Percentiles rank a stretch among this genome's conserved stretches.
Conservation (phyloP, 1,139 yeast genomes). For the Suhomyces guaymorum region DNA sequence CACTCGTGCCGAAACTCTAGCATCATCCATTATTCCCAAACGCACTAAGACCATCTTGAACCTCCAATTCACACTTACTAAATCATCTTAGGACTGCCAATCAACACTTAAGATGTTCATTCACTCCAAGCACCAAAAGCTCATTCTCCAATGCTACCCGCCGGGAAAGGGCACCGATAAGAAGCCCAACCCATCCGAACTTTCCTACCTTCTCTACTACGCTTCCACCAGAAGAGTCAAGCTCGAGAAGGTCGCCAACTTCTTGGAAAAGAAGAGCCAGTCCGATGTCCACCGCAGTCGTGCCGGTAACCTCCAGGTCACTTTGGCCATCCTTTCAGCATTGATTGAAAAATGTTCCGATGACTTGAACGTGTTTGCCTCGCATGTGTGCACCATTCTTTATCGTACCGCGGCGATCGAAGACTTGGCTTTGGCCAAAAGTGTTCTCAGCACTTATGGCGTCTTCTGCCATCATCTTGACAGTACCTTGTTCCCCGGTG, state of each 20-base stretch:
- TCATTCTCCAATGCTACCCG: conserved; percentile 91
- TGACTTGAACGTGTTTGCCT: conserved; percentile 81
- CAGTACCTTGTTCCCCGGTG: conserved; percentile 71
- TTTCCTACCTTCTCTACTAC: conserved; percentile 83
- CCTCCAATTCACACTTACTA: not conserved
- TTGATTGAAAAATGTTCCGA: conserved; percentile 77
- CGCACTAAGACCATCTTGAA: too few relatives aligned
- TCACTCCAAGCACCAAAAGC: conserved; percentile 82
- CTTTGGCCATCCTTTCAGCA: conserved; percentile 67
- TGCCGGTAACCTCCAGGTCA: conserved; percentile 80
- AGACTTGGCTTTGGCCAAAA: conserved; percentile 60
- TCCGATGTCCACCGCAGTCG: conserved; percentile 63
- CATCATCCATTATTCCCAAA: too few relatives aligned
- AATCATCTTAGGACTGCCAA: not conserved
- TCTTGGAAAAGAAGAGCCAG: conserved; percentile 62
- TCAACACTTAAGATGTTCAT: conserved; percentile 28
- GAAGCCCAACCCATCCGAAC: conserved; percentile 88
- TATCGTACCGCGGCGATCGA: conserved; percentile 43
- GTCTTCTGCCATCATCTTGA: conserved; percentile 68
- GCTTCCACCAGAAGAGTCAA: conserved; percentile 91
- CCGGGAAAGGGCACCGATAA: conserved; percentile 83
- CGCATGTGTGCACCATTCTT: conserved; percentile 53
- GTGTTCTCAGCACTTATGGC: conserved; percentile 51
- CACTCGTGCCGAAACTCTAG: too few relatives aligned
- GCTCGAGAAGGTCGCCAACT: conserved; percentile 78